phyloP scores from a whole-genome alignment of 768 basidiomycete species.

The Pleurotus salmoneostramineus region DNA sequence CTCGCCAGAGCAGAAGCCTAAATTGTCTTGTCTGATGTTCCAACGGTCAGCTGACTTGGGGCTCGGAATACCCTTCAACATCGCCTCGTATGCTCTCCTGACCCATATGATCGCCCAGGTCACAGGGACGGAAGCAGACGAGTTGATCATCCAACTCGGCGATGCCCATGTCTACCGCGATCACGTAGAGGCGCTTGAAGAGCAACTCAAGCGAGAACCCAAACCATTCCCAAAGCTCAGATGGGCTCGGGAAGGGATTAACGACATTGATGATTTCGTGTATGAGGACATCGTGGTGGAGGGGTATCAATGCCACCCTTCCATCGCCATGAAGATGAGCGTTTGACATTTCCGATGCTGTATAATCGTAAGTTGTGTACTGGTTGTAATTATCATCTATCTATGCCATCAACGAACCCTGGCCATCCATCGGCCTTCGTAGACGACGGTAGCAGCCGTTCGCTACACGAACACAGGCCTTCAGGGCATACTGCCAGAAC shows the following conservation, averaged over 20 bases:
- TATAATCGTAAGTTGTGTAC: too few relatives aligned
- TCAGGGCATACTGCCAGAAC: too few relatives aligned
- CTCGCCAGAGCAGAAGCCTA: slow-evolving; percentile 49
- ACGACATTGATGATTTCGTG: slow-evolving; percentile 75
- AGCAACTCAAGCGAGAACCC: slow-evolving; percentile 77
- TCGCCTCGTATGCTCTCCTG: slow-evolving; percentile 95
- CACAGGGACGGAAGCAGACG: slow-evolving; percentile 81
- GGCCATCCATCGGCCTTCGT: too few relatives aligned
- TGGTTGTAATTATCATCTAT: too few relatives aligned
- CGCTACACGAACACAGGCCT: too few relatives aligned
- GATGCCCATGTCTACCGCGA: slow-evolving; percentile 97
- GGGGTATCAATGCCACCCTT: slow-evolving; percentile 80
- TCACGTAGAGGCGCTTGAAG: slow-evolving; percentile 82
- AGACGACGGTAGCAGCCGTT: too few relatives aligned
- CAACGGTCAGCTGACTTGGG: slow-evolving; percentile 97
- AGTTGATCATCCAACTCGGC: slow-evolving; percentile 93
- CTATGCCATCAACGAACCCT: too few relatives aligned
- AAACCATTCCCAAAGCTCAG: slow-evolving; percentile 77
- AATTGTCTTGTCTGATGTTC: slow-evolving; percentile 93
- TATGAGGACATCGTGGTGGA: slow-evolving; percentile 82
- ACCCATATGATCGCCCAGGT: slow-evolving; percentile 98
- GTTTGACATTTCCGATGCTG: slow-evolving; percentile 35
- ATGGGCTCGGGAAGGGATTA: slow-evolving; percentile 63
- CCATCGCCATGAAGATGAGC: slow-evolving; percentile 96
- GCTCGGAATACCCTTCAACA: slow-evolving; percentile 98